Evolutionary conservation across 352 stramenopile species (phyloP), one percentile per base, ranked within the genome.

Genomic region (Pythium dissimile): DNA sequence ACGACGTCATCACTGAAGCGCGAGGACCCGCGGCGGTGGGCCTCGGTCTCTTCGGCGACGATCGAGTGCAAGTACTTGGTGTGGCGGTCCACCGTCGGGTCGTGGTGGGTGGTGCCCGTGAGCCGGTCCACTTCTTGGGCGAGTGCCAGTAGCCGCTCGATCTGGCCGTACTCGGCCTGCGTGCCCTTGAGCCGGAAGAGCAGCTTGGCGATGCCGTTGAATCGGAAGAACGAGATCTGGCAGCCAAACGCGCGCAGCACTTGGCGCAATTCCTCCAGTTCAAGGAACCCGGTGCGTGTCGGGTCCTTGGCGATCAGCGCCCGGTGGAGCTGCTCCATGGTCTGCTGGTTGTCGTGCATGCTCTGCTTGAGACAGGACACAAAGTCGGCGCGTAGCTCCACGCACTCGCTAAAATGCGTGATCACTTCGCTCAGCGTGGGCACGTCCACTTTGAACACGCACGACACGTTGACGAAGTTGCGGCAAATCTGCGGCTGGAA

Each of bases 151-250:
- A 58, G 38, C 26, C 51, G 51, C 39, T 50, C 38, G 27, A 58
- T 50, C 51, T 64, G 57, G 11, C 11, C 41, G 24, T 64, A 64
- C 57, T 58, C 57, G 34, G 55, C 42, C 9, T 52, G 16, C 16
- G 42, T 54, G 30, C 57, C 57, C 24, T 64, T 57, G 23, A 59
- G 41, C 3, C 32, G 47, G 37, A 64, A 64, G 21, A 64, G 32
- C 41, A 64, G 49, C 57, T 64, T 59, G 21, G 57, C 59, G 50
- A 62, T 45, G 27, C 53, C 44, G 51, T 66, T 66, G 59, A 66
- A 66, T 23, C 59, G 49, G 44, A 60, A 66, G 51, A 56, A 66
- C 42, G 59, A 66, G 47, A 66, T 43, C 43, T 60, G 41, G 27
- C 26, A 52, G 27, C 59, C 59, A 24, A 61, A 62, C 21, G 38